Base-by-base conservation (phyloP, 306 rosid genomes). In the Cucurbita moschata region DNA sequence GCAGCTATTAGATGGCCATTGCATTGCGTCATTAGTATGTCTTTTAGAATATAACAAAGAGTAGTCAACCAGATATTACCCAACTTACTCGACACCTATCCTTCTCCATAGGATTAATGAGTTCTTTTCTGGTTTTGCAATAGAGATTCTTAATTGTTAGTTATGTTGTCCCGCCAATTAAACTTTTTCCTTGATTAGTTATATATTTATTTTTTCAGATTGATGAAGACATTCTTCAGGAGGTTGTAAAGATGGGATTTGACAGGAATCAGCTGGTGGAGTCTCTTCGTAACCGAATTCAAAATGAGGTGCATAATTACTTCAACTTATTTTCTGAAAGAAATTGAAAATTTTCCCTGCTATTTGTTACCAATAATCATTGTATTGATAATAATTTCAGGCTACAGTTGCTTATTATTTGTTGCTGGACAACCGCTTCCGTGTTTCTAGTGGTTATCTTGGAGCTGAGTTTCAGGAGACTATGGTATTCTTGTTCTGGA, bases 381-480 rank as follows among this genome's bases (percentile, higher is more conserved):
- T 73, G 40, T 86, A 76, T 53, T 74, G 42, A 77, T 14, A 43
- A 75, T 77, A 51, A 77, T 90, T 84, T 76, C 95, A 94, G 98
- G 98, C 91, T 76, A 94, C 98, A n/a, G 98, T 94, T 42, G 89
- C 98, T 58, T 94, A 94, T 83, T 90, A 94, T 83, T 83, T 90
- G 88, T 81, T 90, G 71, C 70, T 94, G 90, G 98, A 94, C 82
- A 94, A 90, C 18, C 89, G 95, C 39, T 94, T 90, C 72, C 92
- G 96, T 66, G 95, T 89, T 76, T 87, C 96, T 39, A 90, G 82
- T 56, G 97, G 98, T 82, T 90, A 90, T 82, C 98, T 90, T 77
- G 97, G 97, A 56, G 97, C 96, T 50, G 98, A 90, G 81, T 94
- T 94, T 84, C 97, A 90, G 84, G 98, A 94, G 84, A 86, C 88